Evolutionary conservation across 2,329 filamentous ascomycete species (phyloP).

Genomic region (Cladosporium oxysporum): DNA sequence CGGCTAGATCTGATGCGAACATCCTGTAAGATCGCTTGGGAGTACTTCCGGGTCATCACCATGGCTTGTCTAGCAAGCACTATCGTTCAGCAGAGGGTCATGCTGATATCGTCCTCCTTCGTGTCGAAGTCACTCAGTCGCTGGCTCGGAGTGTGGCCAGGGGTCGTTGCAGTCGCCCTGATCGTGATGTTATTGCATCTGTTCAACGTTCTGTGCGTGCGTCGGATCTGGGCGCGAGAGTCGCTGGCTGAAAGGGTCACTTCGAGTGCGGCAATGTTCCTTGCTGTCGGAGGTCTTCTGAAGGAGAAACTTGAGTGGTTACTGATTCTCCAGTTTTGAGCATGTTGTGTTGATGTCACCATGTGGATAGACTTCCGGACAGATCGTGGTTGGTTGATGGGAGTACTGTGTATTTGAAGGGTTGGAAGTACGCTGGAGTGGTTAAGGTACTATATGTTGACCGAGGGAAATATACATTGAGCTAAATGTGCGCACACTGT

Average conservation of each 20-base stretch:
- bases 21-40: background rate
- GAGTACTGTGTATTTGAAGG: background rate
- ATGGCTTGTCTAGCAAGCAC: background rate
- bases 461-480: background rate
- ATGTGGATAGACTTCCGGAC: background rate
- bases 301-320: background rate
- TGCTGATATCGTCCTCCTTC: background rate
- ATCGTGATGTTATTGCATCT: background rate
- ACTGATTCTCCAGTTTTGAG: background rate
- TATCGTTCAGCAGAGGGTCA: background rate
- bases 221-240: background rate
- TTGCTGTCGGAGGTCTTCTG: background rate
- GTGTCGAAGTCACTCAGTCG: background rate
- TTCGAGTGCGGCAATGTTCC: background rate
- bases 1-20: background rate
- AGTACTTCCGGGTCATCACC: background rate
- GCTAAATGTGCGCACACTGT: background rate
- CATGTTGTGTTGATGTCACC: background rate
- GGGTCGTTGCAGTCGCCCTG: background rate
- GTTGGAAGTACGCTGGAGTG: background rate
- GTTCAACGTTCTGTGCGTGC: background rate
- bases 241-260: background rate
- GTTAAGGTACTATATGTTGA: background rate
- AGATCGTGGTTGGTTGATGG: background rate
- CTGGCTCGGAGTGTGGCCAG: background rate